Percentiles rank a stretch among this genome's conserved stretches.
Conservation (phyloP, 2,329 filamentous ascomycete genomes). For the Alternaria triticina region DNA sequence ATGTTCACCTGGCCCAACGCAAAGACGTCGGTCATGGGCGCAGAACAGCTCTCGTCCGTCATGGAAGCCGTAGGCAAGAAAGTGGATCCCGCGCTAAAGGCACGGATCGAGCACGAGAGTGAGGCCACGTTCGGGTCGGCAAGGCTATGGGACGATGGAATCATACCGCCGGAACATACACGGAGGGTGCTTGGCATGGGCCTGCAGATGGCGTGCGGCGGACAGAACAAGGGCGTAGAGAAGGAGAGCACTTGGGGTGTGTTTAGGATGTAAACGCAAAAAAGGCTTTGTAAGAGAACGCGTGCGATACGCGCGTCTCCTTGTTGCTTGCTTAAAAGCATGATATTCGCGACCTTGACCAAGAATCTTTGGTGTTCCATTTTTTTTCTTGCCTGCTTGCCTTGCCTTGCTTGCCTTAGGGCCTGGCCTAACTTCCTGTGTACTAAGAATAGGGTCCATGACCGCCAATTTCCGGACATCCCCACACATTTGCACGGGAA, state of each 20-base stretch:
- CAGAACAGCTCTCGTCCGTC: slow-evolving; percentile 87
- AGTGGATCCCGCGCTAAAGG: slow-evolving; percentile 79
- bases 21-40: slow-evolving; percentile 95
- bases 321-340: neutral
- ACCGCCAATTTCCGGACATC: slow-evolving; percentile 9
- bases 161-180: slow-evolving; percentile 59
- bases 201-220: slow-evolving; percentile 54
- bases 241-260: slow-evolving; percentile 48
- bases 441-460: neutral
- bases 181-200: slow-evolving; percentile 57
- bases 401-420: neutral
- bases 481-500: slow-evolving; percentile 9
- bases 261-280: slow-evolving; percentile 47
- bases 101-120: slow-evolving; percentile 86
- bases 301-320: slow-evolving; percentile 4
- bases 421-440: neutral
- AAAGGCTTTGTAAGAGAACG: neutral
- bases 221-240: slow-evolving; percentile 41
- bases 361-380: neutral
- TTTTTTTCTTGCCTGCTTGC: neutral
- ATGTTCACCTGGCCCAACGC: slow-evolving; percentile 98
- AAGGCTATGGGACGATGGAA: slow-evolving; percentile 76
- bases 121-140: slow-evolving; percentile 89
- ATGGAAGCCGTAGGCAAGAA: slow-evolving; percentile 93
- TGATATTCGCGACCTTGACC: neutral